These are phyloP conservation scores for Areca catechu DNA, from an alignment of 176 grass and related monocot genomes.

Conservation along the genomic window DNA sequence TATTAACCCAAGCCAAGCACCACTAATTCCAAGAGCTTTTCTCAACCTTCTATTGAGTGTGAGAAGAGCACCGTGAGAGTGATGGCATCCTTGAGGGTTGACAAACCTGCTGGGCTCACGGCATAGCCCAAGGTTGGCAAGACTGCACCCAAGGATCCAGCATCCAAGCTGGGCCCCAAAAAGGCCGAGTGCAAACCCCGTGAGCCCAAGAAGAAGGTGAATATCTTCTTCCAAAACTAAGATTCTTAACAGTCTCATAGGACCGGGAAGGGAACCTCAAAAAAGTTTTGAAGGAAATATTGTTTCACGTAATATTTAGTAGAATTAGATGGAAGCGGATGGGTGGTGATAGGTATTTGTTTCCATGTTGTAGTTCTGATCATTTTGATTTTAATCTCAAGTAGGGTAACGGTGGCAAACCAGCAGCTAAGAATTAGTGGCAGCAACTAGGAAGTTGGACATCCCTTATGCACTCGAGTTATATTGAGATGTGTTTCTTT, in stretches of 20 bases:
- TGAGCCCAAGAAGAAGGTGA: too few relatives aligned
- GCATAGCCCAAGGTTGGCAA: conserved; percentile 9
- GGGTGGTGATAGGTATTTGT: too few relatives aligned
- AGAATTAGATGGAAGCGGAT: neutral
- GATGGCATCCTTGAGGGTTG: conserved; percentile 68
- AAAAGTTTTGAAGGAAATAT: too few relatives aligned
- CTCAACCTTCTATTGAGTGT: neutral
- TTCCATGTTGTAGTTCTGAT: neutral
- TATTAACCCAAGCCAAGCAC: too few relatives aligned
- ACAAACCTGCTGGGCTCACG: conserved; percentile 34
- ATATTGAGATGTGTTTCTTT: neutral
- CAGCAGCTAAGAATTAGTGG: conserved; percentile 41
- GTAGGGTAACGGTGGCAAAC: conserved; percentile 44
- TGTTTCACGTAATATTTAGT: neutral
- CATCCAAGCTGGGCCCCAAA: too few relatives aligned
- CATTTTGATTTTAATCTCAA: conserved; percentile 16
- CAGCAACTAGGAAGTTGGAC: neutral
- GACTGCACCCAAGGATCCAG: too few relatives aligned
- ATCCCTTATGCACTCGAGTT: conserved; percentile 6
- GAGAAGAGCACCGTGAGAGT: conserved; percentile 7
- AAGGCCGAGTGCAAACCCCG: too few relatives aligned
- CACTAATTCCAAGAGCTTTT: conserved; percentile 29
- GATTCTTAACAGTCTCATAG: too few relatives aligned
- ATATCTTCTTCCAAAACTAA: too few relatives aligned
- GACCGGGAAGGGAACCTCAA: too few relatives aligned